phyloP scores from a whole-genome alignment of 139 green algal genomes.

The Volvox reticuliferus region DNA sequence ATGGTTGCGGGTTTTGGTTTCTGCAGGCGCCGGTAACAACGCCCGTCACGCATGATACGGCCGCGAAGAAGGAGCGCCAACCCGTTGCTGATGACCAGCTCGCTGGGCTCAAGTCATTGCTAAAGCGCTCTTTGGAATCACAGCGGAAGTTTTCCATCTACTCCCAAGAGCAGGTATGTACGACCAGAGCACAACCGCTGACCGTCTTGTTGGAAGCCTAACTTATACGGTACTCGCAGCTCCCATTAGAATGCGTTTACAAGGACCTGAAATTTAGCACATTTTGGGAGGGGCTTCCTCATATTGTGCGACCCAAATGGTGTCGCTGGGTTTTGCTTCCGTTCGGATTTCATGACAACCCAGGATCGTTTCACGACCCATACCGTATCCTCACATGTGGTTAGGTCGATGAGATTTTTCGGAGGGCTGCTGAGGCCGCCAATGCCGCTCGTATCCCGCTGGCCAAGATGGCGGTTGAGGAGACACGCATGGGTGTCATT shows the following conservation, averaged over 20 bases:
- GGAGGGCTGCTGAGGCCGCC: conserved; percentile 63
- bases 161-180: conserved; percentile 67
- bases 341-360: no score
- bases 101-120: conserved; percentile 41
- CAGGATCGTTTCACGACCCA: no score
- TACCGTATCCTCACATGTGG: no score
- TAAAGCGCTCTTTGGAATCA: conserved; percentile 43
- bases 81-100: conserved; percentile 50
- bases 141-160: conserved; percentile 63
- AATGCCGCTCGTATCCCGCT: conserved; percentile 69
- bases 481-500: conserved; percentile 74
- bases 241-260: no score
- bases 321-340: no score
- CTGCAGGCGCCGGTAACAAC: not conserved
- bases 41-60: not conserved
- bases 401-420: conserved; percentile 44
- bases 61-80: conserved; percentile 49
- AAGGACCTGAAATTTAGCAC: no score
- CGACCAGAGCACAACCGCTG: no score
- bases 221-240: no score
- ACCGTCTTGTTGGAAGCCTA: no score
- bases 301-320: no score
- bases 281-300: no score
- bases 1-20: not conserved
- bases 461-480: conserved; percentile 76